These are phyloP conservation scores for Alliaria petiolata DNA, from an alignment of 345 rosid genomes.

Conservation along the genomic window DNA sequence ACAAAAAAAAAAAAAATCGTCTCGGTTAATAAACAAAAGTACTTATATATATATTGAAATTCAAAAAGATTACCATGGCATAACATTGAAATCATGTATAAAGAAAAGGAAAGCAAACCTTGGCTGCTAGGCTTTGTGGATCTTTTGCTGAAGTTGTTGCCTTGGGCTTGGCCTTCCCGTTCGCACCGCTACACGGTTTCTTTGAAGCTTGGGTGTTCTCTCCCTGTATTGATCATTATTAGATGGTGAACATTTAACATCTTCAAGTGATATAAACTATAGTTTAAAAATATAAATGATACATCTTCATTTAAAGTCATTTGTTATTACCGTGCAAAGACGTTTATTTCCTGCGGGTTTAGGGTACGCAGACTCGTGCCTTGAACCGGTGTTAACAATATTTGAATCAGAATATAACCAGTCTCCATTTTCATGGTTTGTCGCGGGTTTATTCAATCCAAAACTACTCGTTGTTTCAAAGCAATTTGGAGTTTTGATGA, in stretches of 20 bases:
- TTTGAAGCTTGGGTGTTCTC: constrained; percentile 46
- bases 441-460: constrained; percentile 25
- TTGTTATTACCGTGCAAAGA: constrained; percentile 36
- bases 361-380: constrained; percentile 31
- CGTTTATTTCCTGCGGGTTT: constrained; percentile 47
- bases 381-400: constrained; percentile 33
- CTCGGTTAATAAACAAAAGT: neutral
- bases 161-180: constrained; percentile 48
- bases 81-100: neutral
- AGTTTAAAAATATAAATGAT: neutral
- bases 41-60: neutral
- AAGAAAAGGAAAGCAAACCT: constrained; percentile 43
- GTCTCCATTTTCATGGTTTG: constrained; percentile 29
- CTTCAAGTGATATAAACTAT: constrained; percentile 31
- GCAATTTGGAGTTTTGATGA: constrained; percentile 33
- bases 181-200: constrained; percentile 44
- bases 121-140: constrained; percentile 93
- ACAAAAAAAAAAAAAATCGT: neutral
- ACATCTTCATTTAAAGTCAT: neutral
- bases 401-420: constrained; percentile 56
- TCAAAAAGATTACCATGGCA: neutral
- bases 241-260: constrained; percentile 58
- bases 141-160: constrained; percentile 55
- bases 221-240: constrained; percentile 55
- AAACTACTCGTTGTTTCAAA: constrained; percentile 37